These are phyloP conservation scores for Picea engelmannii DNA, from an alignment of 83 land plant genomes.

Conservation along the genomic window DNA sequence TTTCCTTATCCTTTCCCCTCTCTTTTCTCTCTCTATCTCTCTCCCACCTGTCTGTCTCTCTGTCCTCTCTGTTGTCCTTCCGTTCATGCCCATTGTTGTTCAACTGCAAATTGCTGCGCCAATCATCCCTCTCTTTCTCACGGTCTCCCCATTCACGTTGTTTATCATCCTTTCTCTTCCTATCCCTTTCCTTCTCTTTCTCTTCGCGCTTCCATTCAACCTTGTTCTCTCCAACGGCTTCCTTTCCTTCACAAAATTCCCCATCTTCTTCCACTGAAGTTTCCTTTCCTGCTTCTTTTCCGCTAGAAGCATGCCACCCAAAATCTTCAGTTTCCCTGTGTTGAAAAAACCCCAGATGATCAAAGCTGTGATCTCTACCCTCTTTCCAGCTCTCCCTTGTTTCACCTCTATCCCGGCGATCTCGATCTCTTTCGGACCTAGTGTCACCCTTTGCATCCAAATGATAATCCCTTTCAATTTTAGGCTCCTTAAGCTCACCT, in stretches of 20 bases:
- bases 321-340: constrained; percentile 7
- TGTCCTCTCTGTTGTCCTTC: constrained; percentile 44
- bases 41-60: constrained; percentile 53
- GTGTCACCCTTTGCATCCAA: constrained; percentile 29
- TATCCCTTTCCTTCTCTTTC: constrained; percentile 58
- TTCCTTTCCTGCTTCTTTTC: constrained; percentile 28
- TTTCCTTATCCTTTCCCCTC: constrained; percentile 47
- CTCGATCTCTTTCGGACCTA: constrained; percentile 41
- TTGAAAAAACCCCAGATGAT: constrained; percentile 18
- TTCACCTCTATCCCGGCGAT: constrained; percentile 5
- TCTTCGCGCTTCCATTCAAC: constrained; percentile 51
- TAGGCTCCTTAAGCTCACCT: constrained; percentile 37
- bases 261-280: constrained; percentile 31
- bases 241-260: constrained; percentile 34
- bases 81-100: constrained; percentile 30
- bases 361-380: constrained; percentile 31
- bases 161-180: constrained; percentile 62
- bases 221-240: constrained; percentile 60
- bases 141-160: constrained; percentile 52
- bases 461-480: constrained; percentile 30
- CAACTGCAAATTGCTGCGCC: constrained; percentile 24
- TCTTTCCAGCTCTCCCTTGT: constrained; percentile 50
- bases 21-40: constrained; percentile 59
- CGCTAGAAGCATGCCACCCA: constrained; percentile 26
- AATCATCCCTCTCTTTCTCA: constrained; percentile 58